A percentile compares a stretch with the other conserved stretches of the same genome.
These are phyloP conservation scores for Naganishia vishniacii DNA, from an alignment of 768 basidiomycete genomes.

Conservation along the genomic window DNA sequence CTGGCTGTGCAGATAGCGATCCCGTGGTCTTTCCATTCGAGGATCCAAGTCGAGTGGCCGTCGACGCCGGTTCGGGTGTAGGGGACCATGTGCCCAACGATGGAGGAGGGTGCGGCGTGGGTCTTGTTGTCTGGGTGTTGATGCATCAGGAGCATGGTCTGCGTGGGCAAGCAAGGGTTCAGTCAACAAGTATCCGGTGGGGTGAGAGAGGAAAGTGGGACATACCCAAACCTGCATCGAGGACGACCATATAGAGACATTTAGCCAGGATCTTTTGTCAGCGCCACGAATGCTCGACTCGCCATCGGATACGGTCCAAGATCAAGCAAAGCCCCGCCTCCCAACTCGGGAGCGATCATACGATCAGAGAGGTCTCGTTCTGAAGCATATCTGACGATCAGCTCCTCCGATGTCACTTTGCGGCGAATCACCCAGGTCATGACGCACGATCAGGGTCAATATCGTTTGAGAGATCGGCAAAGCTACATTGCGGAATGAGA, in stretches of 20 bases:
- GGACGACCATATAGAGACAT: neutral
- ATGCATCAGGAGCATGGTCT: conserved; percentile 73
- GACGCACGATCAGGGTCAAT: conserved; percentile 62
- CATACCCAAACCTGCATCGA: conserved; percentile 23
- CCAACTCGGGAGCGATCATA: conserved; percentile 70
- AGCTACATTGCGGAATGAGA: conserved; percentile 40
- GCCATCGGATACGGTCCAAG: conserved; percentile 76
- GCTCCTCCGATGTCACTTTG: neutral
- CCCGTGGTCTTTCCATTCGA: conserved; percentile 63
- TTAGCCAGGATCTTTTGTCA: too few relatives aligned
- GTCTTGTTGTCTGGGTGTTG: conserved; percentile 70
- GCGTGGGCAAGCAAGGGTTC: conserved; percentile 28
- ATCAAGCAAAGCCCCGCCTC: conserved; percentile 77
- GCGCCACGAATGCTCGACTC: too few relatives aligned
- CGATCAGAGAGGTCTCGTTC: conserved; percentile 65
- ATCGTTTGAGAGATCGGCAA: conserved; percentile 71
- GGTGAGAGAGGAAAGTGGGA: neutral
- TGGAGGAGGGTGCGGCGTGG: conserved; percentile 54
- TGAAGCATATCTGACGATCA: conserved; percentile 36
- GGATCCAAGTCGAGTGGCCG: conserved; percentile 65
- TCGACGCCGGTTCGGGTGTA: conserved; percentile 74
- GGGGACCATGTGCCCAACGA: conserved; percentile 69
- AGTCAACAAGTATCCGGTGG: conserved; percentile 20
- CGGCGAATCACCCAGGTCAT: neutral
- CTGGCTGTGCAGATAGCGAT: conserved; percentile 51